A percentile compares a stretch with the other conserved stretches of the same genome.
Conservation (phyloP, 2,329 filamentous ascomycete genomes). For the Botrytis sinoallii region DNA sequence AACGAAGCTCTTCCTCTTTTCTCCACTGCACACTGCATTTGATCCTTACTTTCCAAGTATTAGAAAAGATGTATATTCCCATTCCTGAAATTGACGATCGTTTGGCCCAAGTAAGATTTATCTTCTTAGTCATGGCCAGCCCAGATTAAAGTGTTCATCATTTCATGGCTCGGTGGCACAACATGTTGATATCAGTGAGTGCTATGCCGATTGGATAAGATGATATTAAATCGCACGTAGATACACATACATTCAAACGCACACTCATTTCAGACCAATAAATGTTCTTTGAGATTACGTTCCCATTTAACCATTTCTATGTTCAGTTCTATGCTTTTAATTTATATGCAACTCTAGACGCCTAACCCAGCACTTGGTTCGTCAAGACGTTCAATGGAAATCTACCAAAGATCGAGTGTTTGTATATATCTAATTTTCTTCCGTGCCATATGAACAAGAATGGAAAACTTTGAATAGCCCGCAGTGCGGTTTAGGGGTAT, state of each 20-base stretch:
- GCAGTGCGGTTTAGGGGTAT: constrained; percentile 17
- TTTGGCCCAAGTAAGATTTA: not conserved
- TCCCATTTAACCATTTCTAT: not conserved
- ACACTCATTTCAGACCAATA: not conserved
- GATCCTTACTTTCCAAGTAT: not conserved
- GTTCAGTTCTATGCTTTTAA: not conserved
- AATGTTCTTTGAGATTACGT: not conserved
- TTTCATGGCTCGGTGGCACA: not conserved
- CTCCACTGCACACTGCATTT: not conserved
- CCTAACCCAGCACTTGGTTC: constrained; percentile 18
- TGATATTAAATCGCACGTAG: not conserved
- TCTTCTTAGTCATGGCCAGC: not conserved
- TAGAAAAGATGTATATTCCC: not conserved
- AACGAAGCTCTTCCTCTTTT: not conserved
- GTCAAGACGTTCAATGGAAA: constrained; percentile 17
- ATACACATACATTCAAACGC: not conserved
- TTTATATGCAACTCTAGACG: constrained; percentile 17
- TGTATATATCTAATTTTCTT: constrained; percentile 5
- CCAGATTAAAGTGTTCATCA: not conserved
- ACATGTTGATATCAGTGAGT: not conserved
- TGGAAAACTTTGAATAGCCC: constrained; percentile 12
- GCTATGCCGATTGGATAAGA: not conserved
- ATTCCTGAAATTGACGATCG: not conserved
- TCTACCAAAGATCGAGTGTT: constrained; percentile 17
- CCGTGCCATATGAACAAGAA: constrained; percentile 15